phyloP scores from a whole-genome alignment of 1,284 basidiomycete species.

The Sanghuangporus baumii region DNA sequence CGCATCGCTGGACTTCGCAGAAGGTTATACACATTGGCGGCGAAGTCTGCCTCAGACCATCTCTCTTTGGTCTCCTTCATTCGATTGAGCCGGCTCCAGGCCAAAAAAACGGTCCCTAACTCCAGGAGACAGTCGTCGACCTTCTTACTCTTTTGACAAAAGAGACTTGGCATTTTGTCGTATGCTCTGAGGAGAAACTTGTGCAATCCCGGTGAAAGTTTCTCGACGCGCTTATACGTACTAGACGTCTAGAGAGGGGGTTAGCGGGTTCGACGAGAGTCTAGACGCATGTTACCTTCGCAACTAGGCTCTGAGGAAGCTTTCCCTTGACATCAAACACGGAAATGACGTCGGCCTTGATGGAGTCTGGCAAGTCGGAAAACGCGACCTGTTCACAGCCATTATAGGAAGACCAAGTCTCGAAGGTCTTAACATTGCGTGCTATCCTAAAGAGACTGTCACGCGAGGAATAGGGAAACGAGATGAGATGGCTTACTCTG shows the following conservation, averaged over 20 bases:
- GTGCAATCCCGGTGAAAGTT: slow-evolving; percentile 30
- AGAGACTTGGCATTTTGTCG: slow-evolving; percentile 34
- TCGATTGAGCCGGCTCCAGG: slow-evolving; percentile 38
- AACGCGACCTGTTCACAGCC: slow-evolving; percentile 27
- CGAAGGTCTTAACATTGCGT: slow-evolving; percentile 27
- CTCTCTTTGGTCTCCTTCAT: slow-evolving; percentile 40
- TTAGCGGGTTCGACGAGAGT: background rate
- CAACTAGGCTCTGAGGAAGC: slow-evolving; percentile 27
- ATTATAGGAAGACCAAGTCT: slow-evolving; percentile 29
- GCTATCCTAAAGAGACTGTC: slow-evolving; percentile 26
- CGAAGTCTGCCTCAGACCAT: slow-evolving; percentile 51
- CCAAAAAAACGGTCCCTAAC: slow-evolving; percentile 35
- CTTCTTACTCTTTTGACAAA: slow-evolving; percentile 28
- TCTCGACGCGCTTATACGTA: slow-evolving; percentile 24
- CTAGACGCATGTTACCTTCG: slow-evolving; percentile 20
- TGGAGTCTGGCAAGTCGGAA: slow-evolving; percentile 26
- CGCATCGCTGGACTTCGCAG: slow-evolving; percentile 38
- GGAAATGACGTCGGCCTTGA: slow-evolving; percentile 20
- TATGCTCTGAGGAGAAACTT: slow-evolving; percentile 37
- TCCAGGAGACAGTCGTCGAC: slow-evolving; percentile 32
- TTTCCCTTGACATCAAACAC: slow-evolving; percentile 26
- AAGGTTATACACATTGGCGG: slow-evolving; percentile 49
- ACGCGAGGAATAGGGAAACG: slow-evolving; percentile 25
- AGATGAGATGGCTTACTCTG: slow-evolving; percentile 21
- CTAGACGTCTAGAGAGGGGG: slow-evolving; percentile 25